Evolutionary conservation across 306 rosid species (phyloP).

Genomic region (Mucuna pruriens): DNA sequence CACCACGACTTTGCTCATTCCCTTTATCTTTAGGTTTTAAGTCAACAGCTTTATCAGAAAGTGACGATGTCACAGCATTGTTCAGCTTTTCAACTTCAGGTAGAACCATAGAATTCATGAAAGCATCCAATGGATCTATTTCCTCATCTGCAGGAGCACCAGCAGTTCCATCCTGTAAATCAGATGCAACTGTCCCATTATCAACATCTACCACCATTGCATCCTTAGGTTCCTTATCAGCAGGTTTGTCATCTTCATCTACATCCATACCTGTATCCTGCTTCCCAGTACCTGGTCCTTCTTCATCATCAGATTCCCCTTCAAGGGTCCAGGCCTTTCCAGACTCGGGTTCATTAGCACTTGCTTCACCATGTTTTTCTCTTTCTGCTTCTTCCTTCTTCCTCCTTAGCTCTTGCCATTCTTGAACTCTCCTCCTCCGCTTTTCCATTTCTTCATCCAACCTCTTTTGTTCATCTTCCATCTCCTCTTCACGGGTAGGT

Average conservation of each 20-base stretch:
- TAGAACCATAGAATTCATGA: conserved; percentile 87
- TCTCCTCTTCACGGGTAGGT: conserved; percentile 72
- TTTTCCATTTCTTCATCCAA: conserved; percentile 96
- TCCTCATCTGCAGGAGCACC: conserved; percentile 63
- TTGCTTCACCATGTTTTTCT: conserved; percentile 69
- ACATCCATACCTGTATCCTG: conserved; percentile 57
- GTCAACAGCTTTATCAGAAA: conserved; percentile 45
- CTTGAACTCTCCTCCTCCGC: conserved; percentile 95
- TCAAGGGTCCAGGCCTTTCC: conserved; percentile 94
- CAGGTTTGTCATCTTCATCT: conserved; percentile 57
- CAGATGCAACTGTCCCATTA: conserved; percentile 51
- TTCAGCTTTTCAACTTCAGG: conserved; percentile 89
- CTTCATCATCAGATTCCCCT: conserved; percentile 97
- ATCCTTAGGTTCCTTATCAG: conserved; percentile 48
- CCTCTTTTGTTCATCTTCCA: conserved; percentile 78
- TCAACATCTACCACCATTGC: conserved; percentile 43
- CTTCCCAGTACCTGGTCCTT: conserved; percentile 57
- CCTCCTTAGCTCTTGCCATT: conserved; percentile 91
- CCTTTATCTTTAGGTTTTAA: conserved; percentile 53
- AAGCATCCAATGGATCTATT: conserved; percentile 91
- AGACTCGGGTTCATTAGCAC: conserved; percentile 63
- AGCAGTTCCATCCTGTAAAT: conserved; percentile 48
- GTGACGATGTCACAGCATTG: conserved; percentile 46
- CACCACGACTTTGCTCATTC: conserved; percentile 53
- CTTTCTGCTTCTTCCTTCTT: conserved; percentile 80